phyloP scores from a whole-genome alignment of 306 rosid species.

The Trichosanthes cucumerina region DNA sequence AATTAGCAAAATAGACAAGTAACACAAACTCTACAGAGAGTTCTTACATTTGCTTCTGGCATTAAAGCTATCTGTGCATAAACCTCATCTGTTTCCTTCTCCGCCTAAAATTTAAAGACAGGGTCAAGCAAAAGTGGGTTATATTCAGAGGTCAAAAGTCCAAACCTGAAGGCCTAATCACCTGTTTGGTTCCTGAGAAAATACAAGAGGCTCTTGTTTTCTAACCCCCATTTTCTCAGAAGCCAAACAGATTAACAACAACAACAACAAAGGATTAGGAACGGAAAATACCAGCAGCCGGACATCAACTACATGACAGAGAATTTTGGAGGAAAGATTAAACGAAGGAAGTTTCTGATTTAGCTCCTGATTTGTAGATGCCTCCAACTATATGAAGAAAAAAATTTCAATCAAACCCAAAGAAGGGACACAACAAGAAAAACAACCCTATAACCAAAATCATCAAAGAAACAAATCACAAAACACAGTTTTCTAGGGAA shows the following conservation, averaged over 20 bases:
- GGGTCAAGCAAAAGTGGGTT: background rate
- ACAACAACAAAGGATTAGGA: background rate
- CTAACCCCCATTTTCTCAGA: background rate
- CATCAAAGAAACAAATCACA: background rate
- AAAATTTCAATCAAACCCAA: background rate
- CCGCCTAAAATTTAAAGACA: constrained; percentile 53
- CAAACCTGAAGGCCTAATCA: background rate
- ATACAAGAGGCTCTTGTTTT: background rate
- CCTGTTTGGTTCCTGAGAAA: constrained; percentile 1
- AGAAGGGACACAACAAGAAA: background rate
- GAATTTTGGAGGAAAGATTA: constrained; percentile 78
- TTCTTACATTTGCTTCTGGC: constrained; percentile 70
- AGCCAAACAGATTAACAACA: background rate
- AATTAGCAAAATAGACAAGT: background rate
- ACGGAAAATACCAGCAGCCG: constrained; percentile 50
- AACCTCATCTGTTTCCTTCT: constrained; percentile 87
- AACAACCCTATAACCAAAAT: constrained; percentile 1
- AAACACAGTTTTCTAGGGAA: background rate
- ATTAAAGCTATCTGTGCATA: constrained; percentile 69
- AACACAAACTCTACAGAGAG: constrained; percentile 4
- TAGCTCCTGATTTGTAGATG: constrained; percentile 73
- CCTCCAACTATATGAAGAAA: constrained; percentile 56
- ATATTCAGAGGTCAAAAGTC: background rate
- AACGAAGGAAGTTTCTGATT: constrained; percentile 66
- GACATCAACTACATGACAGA: constrained; percentile 52